These are phyloP conservation scores for Trifolium repens DNA, from an alignment of 306 rosid species.

Conservation along the genomic window DNA sequence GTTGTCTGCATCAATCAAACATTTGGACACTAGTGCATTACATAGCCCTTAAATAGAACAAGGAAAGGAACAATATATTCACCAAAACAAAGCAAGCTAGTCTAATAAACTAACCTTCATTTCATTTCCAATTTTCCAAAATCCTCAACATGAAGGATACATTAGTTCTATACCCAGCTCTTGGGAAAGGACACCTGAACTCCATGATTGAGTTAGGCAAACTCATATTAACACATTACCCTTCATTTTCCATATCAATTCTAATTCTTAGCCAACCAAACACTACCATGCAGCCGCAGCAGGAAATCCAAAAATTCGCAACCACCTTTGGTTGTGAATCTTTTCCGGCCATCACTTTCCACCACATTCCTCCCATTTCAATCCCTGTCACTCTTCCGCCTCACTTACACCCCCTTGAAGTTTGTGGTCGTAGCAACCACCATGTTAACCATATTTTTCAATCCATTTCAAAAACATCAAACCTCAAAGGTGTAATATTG, in stretches of 20 bases:
- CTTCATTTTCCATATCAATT: conserved; percentile 49
- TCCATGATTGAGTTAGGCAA: conserved; percentile 45
- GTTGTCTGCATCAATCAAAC: neutral
- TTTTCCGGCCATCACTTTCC: conserved; percentile 44
- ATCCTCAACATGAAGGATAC: conserved; percentile 36
- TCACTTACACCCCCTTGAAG: neutral
- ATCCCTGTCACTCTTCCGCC: neutral
- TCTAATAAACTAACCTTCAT: too few relatives aligned
- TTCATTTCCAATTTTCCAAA: neutral
- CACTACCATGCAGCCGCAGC: too few relatives aligned
- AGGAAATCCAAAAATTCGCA: too few relatives aligned
- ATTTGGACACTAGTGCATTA: neutral
- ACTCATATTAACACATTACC: conserved; percentile 35
- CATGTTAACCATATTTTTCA: conserved; percentile 6
- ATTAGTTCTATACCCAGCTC: conserved; percentile 36
- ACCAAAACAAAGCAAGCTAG: neutral
- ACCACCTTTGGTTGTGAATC: too few relatives aligned
- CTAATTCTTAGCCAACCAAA: conserved; percentile 51
- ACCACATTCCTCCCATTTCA: conserved; percentile 23
- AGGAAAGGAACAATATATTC: neutral
- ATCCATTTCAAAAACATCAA: conserved; percentile 18
- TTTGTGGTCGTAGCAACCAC: neutral
- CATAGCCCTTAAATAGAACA: neutral
- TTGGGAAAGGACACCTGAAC: conserved; percentile 28
- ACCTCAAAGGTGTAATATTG: conserved; percentile 46